Base-by-base conservation (phyloP, 2,329 filamentous ascomycete species). In the Fusarium gaditjirri region DNA sequence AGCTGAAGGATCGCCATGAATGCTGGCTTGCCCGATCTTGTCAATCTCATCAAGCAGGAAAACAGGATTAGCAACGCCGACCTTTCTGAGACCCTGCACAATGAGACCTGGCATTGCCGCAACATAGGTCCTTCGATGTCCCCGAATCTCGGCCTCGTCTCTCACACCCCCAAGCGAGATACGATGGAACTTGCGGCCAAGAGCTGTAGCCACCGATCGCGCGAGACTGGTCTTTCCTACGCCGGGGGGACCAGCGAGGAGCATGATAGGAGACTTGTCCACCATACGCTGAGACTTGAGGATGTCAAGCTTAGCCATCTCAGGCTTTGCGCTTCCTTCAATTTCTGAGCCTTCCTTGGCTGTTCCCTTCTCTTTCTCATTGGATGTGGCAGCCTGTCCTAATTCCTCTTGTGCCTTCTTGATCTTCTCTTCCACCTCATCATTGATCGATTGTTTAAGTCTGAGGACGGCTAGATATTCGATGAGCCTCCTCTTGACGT, bases 61-160 rank as follows among this genome's bases (percentile, higher is more conserved):
- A 62, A 99, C 95, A 1, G 96, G 96, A 79, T 99, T 99, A 6
- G 94, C 90, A 25, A 98, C 95, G 50, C 95, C 95, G 36, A 97
- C 95, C 84, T 98, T 99, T 84, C 96, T 95, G 61, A 99, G 81
- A 0, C 95, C 96, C 80, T 94, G 95, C 35, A 98, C 95, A 65
- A 99, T 93, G 61, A 98, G 86, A 59, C 96, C 96, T 14, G 96
- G 96, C 95, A 99, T 98, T n/a, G 96, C 96, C 27, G 96, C 96
- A 65, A 99, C 96, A 79, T 99, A 99, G 1, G 96, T 99, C 75
- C 96, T 89, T 61, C 96, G 89, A 82, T 99, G 96, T 14, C 96
- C 96, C 66, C 96, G 90, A 67, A 99, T 98, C 83, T 99, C 96
- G 21, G 96, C 96, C 81, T 99, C 96, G 77, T 99, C 96, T 60